Conservation (phyloP, 441 rosid species). For the Jatropha multifida region DNA sequence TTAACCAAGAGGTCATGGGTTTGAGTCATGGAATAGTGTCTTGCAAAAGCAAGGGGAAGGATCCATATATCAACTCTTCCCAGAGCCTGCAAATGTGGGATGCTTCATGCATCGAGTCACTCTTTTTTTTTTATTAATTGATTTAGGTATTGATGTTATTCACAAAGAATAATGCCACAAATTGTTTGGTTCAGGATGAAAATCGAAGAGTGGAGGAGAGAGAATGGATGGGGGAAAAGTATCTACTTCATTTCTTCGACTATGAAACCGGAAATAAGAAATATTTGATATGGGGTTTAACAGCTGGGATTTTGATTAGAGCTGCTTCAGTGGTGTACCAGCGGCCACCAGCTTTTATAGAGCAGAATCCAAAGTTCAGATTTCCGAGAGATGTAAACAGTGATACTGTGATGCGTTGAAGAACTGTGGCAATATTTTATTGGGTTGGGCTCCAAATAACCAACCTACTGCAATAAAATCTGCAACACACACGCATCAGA, state of each 20-base stretch:
- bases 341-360: slow-evolving; percentile 65
- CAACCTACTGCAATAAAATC: slow-evolving; percentile 18
- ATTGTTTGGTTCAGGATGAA: slow-evolving; percentile 57
- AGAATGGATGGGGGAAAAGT: slow-evolving; percentile 89
- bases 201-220: slow-evolving; percentile 69
- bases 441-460: slow-evolving; percentile 19
- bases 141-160: slow-evolving; percentile 7
- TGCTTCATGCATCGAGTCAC: too few relatives aligned
- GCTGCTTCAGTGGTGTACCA: slow-evolving; percentile 81
- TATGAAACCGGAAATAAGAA: slow-evolving; percentile 53
- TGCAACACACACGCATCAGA: not conserved
- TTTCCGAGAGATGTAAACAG: slow-evolving; percentile 45
- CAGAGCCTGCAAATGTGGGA: too few relatives aligned
- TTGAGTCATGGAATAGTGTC: too few relatives aligned
- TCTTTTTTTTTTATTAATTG: not conserved
- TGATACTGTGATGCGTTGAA: slow-evolving; percentile 42
- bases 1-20: too few relatives aligned
- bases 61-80: too few relatives aligned
- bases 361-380: slow-evolving; percentile 69
- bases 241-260: slow-evolving; percentile 70
- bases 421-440: not conserved
- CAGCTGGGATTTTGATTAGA: slow-evolving; percentile 85
- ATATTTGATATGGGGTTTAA: slow-evolving; percentile 82
- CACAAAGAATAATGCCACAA: not conserved
- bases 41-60: too few relatives aligned